A percentile compares a stretch with the other conserved stretches of the same genome.
Conservation (phyloP, 2,329 filamentous ascomycete genomes). For the Penicillium sp. region DNA sequence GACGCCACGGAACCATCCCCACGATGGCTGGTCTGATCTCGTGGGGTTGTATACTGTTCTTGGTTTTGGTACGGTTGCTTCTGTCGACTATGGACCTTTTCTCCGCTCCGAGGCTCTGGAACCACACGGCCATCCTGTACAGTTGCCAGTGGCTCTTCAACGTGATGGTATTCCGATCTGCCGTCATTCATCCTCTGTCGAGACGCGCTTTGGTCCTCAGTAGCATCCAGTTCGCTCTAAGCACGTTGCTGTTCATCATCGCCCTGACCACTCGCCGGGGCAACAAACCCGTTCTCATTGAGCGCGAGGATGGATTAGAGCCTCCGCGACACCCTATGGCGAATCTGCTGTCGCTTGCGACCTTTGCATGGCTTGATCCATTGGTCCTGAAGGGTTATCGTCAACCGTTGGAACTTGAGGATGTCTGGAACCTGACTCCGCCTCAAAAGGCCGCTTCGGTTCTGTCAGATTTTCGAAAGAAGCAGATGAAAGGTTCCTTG, state of each 20-base stretch:
- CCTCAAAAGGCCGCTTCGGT: constrained; percentile 83
- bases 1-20: constrained; percentile 56
- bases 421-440: constrained; percentile 88
- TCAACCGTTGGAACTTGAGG: constrained; percentile 73
- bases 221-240: constrained; percentile 71
- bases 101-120: constrained; percentile 79
- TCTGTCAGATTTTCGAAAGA: constrained; percentile 75
- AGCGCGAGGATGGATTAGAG: constrained; percentile 84
- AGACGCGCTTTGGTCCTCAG: constrained; percentile 61
- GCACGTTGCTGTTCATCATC: constrained; percentile 70
- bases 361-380: constrained; percentile 86
- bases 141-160: constrained; percentile 75
- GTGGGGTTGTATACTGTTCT: constrained; percentile 76
- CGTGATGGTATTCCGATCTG: constrained; percentile 77
- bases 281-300: constrained; percentile 81
- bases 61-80: constrained; percentile 69
- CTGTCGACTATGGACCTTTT: constrained; percentile 58
- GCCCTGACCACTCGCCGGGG: constrained; percentile 82
- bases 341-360: constrained; percentile 81
- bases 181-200: constrained; percentile 72
- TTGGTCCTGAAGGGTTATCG: constrained; percentile 88
- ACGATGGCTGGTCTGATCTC: constrained; percentile 65
- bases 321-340: constrained; percentile 84
- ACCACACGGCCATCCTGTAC: constrained; percentile 86
- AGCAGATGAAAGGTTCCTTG: constrained; percentile 76